Conservation (phyloP, 345 rosid species). For the Corchorus olitorius region DNA sequence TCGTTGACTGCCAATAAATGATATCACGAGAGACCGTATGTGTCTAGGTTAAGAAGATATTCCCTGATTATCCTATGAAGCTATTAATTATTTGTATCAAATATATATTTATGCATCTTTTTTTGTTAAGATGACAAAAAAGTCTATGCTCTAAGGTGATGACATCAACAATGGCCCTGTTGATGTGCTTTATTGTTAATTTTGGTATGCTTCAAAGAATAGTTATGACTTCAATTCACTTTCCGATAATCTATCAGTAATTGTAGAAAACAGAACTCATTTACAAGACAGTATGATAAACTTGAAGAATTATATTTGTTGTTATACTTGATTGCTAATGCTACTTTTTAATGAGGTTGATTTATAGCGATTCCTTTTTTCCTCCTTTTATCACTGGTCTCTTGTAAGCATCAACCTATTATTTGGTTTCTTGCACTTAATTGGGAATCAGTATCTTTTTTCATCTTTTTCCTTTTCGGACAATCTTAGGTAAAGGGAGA, state of each 20-base stretch:
- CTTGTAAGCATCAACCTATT: background rate
- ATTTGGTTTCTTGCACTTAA: background rate
- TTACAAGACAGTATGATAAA: background rate
- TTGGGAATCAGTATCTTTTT: constrained; percentile 1
- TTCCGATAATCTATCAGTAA: background rate
- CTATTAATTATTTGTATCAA: background rate
- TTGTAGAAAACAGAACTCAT: constrained; percentile 3
- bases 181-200: background rate
- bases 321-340: background rate
- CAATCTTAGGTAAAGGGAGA: constrained; percentile 71
- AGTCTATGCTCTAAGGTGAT: background rate
- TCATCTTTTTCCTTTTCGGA: constrained; percentile 25
- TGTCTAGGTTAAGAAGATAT: background rate
- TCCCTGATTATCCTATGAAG: background rate
- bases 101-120: background rate
- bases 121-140: background rate
- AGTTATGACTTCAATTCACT: background rate
- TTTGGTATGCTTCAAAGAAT: background rate
- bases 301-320: background rate
- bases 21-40: background rate
- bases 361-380: background rate
- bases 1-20: background rate
- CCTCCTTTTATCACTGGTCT: background rate
- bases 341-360: background rate
- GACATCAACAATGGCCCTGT: background rate